Evolutionary conservation across 2,329 filamentous ascomycete species (phyloP).

Genomic region (Curvularia verruculosa): DNA sequence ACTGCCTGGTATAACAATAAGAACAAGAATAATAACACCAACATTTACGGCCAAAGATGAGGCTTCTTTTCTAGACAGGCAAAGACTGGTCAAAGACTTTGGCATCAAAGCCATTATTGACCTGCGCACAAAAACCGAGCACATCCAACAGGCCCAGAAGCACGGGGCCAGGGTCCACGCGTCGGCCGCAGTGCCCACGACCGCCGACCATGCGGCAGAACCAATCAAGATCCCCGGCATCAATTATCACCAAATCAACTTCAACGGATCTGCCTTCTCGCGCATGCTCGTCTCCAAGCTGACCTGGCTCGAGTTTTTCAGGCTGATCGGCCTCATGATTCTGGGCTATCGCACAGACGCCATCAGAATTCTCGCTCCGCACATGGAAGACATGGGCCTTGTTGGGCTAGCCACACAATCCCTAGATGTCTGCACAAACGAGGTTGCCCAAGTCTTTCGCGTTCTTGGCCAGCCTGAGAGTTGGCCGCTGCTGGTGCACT

Average conservation of each 20-base stretch:
- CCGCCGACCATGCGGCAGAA: slow-evolving; percentile 60
- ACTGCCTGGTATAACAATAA: background rate
- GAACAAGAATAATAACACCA: no score
- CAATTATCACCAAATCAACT: slow-evolving; percentile 69
- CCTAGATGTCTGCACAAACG: slow-evolving; percentile 68
- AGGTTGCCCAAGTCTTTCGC: slow-evolving; percentile 63
- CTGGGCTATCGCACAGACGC: slow-evolving; percentile 72
- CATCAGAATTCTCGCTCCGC: slow-evolving; percentile 69
- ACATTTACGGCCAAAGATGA: slow-evolving; percentile 61
- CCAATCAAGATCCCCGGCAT: slow-evolving; percentile 68
- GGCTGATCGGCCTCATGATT: slow-evolving; percentile 67
- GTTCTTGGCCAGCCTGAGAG: slow-evolving; percentile 56
- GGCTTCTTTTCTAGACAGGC: slow-evolving; percentile 69
- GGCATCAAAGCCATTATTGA: slow-evolving; percentile 77
- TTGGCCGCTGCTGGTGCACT: slow-evolving; percentile 76
- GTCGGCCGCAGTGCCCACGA: slow-evolving; percentile 53
- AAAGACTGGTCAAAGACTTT: slow-evolving; percentile 63
- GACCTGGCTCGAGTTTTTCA: slow-evolving; percentile 69
- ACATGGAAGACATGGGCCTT: slow-evolving; percentile 75
- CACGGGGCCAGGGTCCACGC: slow-evolving; percentile 56
- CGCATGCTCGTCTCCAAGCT: slow-evolving; percentile 70
- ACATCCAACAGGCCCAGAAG: slow-evolving; percentile 70
- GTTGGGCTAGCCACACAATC: slow-evolving; percentile 72
- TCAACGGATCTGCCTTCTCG: slow-evolving; percentile 76
- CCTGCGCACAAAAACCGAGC: slow-evolving; percentile 78